A percentile compares a stretch with the other conserved stretches of the same genome.
Evolutionary conservation across 257 asterid species (phyloP).

Genomic region (Vinca minor): DNA sequence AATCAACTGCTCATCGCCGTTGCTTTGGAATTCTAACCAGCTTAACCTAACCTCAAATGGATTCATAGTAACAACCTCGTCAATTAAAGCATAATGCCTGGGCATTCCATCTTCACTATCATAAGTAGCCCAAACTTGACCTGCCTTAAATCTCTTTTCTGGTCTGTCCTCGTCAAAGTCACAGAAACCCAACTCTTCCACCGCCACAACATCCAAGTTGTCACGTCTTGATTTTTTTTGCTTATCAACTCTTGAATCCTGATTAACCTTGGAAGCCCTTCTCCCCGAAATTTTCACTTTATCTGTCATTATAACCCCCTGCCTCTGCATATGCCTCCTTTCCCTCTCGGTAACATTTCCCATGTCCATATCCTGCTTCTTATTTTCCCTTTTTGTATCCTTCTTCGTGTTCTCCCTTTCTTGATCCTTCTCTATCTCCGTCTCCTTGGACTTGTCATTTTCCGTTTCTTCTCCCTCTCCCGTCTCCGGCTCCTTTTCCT

Average conservation of each 20-base stretch:
- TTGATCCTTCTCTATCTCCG: conserved; percentile 6
- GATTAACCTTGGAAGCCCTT: conserved; percentile 10
- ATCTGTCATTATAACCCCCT: conserved; percentile 6
- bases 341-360: conserved; percentile 18
- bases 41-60: conserved; percentile 63
- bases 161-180: conserved; percentile 67
- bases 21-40: conserved; percentile 49
- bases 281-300: conserved; percentile 3
- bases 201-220: conserved; percentile 37
- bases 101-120: conserved; percentile 81
- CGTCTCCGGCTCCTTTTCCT: conserved; percentile 11
- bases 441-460: background rate
- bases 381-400: conserved; percentile 15
- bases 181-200: conserved; percentile 54
- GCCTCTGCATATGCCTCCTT: conserved; percentile 23
- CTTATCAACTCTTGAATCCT: conserved; percentile 26
- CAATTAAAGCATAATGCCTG: conserved; percentile 66
- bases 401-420: conserved; percentile 6
- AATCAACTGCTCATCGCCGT: conserved; percentile 29
- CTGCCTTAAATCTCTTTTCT: conserved; percentile 65
- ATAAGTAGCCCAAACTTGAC: conserved; percentile 89
- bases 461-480: conserved; percentile 10
- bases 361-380: conserved; percentile 6
- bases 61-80: conserved; percentile 46
- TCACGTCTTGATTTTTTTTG: conserved; percentile 20